phyloP scores from a whole-genome alignment of 768 basidiomycete species.

The Hypsizygus marmoreus region DNA sequence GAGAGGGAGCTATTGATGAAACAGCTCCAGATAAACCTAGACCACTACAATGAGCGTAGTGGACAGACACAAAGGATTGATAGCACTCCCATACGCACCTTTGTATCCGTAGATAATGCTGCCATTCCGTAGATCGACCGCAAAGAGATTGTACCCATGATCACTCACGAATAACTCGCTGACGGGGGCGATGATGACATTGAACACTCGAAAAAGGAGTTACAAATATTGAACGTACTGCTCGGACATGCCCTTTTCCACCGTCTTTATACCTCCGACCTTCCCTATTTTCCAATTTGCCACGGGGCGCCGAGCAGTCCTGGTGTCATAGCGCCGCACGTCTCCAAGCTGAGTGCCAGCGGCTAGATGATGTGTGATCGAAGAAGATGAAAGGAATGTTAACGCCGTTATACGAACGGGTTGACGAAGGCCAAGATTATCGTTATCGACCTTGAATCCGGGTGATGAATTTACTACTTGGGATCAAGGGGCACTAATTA shows the following conservation, averaged over 20 bases:
- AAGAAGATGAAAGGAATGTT: constrained; percentile 50
- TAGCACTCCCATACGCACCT: constrained; percentile 37
- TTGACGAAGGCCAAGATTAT: constrained; percentile 71
- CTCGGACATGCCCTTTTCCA: constrained; percentile 62
- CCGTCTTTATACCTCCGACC: constrained; percentile 57
- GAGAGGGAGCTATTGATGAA: constrained; percentile 59
- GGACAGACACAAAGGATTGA: neutral
- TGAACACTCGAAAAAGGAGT: neutral
- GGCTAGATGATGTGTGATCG: constrained; percentile 50
- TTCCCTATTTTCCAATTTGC: constrained; percentile 66
- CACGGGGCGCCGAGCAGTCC: constrained; percentile 67
- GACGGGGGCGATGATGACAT: constrained; percentile 7
- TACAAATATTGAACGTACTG: constrained; percentile 48
- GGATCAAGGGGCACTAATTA: neutral
- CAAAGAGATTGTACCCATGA: constrained; percentile 59
- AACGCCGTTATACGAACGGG: constrained; percentile 77
- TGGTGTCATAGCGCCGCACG: constrained; percentile 76
- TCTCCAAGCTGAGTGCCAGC: constrained; percentile 78
- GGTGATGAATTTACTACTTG: neutral
- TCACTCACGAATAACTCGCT: constrained; percentile 78
- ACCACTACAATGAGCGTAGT: neutral
- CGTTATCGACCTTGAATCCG: constrained; percentile 63
- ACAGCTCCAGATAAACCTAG: constrained; percentile 74
- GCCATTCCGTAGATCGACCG: constrained; percentile 73
- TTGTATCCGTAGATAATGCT: constrained; percentile 65